These are phyloP conservation scores for Apophysomyces variabilis DNA, from an alignment of 371 early-diverging fungal species.

Conservation along the genomic window DNA sequence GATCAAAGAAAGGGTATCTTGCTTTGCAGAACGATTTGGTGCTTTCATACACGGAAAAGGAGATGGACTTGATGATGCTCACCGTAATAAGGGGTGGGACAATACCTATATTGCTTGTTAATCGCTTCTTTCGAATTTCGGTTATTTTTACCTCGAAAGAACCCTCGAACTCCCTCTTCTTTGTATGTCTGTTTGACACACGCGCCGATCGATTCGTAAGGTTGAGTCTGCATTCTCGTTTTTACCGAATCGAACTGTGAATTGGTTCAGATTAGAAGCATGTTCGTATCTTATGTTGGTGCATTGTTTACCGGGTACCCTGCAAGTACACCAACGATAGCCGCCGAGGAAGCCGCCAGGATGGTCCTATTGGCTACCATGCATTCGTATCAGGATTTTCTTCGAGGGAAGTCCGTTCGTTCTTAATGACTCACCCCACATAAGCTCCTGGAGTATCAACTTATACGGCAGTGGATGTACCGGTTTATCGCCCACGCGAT, in stretches of 20 bases:
- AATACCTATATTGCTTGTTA: slow-evolving; percentile 50
- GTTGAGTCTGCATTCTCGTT: slow-evolving; percentile 81
- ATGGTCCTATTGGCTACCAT: slow-evolving; percentile 61
- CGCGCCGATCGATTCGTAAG: slow-evolving; percentile 68
- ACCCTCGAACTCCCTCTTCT: slow-evolving; percentile 75
- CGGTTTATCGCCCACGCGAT: slow-evolving; percentile 14
- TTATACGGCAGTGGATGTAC: slow-evolving; percentile 30
- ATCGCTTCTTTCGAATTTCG: not conserved
- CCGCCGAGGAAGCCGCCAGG: slow-evolving; percentile 65
- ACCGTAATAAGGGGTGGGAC: slow-evolving; percentile 77
- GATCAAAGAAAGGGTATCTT: slow-evolving; percentile 28
- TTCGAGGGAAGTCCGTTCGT: not conserved
- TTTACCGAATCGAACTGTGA: slow-evolving; percentile 77
- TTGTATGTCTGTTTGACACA: slow-evolving; percentile 71
- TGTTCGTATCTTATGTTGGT: not conserved
- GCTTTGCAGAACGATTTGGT: slow-evolving; percentile 39
- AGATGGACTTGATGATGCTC: slow-evolving; percentile 76
- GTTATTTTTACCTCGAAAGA: slow-evolving; percentile 63
- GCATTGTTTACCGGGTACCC: slow-evolving; percentile 55
- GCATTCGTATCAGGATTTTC: not conserved
- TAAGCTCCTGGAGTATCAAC: slow-evolving; percentile 22
- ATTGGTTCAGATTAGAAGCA: not conserved
- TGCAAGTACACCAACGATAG: slow-evolving; percentile 62
- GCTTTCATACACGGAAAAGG: slow-evolving; percentile 79
- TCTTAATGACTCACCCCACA: slow-evolving; percentile 24